Base-by-base conservation (phyloP, 2,329 filamentous ascomycete genomes). In the Sclerotinia trifoliorum region DNA sequence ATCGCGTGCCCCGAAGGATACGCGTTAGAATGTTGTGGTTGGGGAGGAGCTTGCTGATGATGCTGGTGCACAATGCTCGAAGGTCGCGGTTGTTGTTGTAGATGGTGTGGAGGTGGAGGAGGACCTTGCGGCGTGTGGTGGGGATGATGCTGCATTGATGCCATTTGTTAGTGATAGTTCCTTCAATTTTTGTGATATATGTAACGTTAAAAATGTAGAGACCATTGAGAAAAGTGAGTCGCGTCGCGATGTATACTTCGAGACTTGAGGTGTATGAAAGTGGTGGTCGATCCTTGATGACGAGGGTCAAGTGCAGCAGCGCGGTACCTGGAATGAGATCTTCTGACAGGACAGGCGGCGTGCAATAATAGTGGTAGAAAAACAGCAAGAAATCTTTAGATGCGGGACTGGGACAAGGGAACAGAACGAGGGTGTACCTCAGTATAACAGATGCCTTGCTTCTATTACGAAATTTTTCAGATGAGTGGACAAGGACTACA, bases 61-160 rank as follows among this genome's bases (percentile, higher is more conserved):
- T 83, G 82, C 73, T 91, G 89, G 75, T 92, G 88, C 76, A 91
- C 88, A 76, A 89, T 86, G 81, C 89, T 90, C 76, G 88, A 86
- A 72, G 90, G 88, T 78, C 90, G 87, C 75, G 88, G 85, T 78
- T 91, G 88, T 74, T 91, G 90, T 42, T 65, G 66, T 74, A 90
- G 85, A 78, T 90, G 83, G 74, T 83, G 82, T 71, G 82, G 82
- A 76, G 83, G 86, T 80, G 89, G 86, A 81, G 89, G 88, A 17
- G 49, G 60, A 86, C 89, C 90, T 83, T 91, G 88, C 81, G 88
- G 87, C 79, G 87, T 82, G 79, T 89, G 86, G 83, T 90, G 88
- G 82, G 88, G 85, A 83, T 91, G 89, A 85, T 91, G 89, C 89
- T 92, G 87, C 84, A 76, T 75, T 68, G 70, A 68, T 70, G 69